Evolutionary conservation across 495 filamentous ascomycete genomes (phyloP), one percentile per base, ranked within the genome.

Genomic region (Viridothelium virens): DNA sequence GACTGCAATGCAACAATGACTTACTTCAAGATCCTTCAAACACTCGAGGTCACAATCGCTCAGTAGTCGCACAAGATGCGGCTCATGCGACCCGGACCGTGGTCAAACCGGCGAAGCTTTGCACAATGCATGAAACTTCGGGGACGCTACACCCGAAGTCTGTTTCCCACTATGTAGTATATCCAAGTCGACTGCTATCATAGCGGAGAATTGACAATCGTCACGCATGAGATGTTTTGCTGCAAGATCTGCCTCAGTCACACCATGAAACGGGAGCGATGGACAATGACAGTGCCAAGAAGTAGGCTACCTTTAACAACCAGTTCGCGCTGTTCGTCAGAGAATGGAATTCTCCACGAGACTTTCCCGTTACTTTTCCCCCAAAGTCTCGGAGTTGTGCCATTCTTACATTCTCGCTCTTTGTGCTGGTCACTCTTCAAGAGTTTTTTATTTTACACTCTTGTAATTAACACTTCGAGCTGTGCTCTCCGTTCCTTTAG

Each of bases 211-310:
- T 14, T 6, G 33, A 36, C 10, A 7, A 11, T 36, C 31, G 7
- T 59, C 5, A 11, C 33, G 53, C 53, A 59, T 59, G 53, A 36
- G 31, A 59, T 59, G 53, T 59, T 53, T 59, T 59, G 53, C 36
- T 59, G 53, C 53, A 36, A 59, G 53, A 59, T 59, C 53, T 59
- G 53, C 53, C 53, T 59, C 53, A 34, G 11, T 59, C 53, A n/a
- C 31, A 18, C 11, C 25, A 14, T 59, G 53, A 59, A 59, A 59
- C 53, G 7, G 31, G 5, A 3, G 6, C 14, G 41, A 44, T 44
- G 41, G 14, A 14, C 41, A 14, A 44, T 14, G 41, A 44, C 6
- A 44, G 7, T 44, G 41, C 41, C 41, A 44, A 44, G 41, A 44
- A 7, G 41, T 14, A 44, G 41, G 4, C 11, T 18, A 5, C 31